Evolutionary conservation across 2,329 filamentous ascomycete species (phyloP), one percentile per base, ranked within the genome.

Genomic region (Microcyclospora tardicrescens): DNA sequence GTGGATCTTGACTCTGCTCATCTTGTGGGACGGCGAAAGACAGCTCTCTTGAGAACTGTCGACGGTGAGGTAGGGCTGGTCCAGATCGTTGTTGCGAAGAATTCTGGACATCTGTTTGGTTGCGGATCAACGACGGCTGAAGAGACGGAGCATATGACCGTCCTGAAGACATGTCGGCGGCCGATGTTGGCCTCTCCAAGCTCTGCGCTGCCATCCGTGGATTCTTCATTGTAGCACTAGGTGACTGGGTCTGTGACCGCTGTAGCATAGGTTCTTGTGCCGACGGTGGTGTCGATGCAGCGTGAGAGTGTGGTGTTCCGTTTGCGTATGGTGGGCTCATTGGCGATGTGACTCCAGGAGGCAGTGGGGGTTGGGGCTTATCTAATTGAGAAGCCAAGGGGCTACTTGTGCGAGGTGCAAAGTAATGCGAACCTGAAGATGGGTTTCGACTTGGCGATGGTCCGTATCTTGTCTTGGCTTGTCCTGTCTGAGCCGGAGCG

Each of bases 371-470:
- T 10, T 62, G 58, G 16, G 60, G 54, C 34, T 54, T 53, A 27
- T 61, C 58, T 36, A 35, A 41, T 10, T 65, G 70, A 14, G 10
- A 68, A 27, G 75, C 75, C 12, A 79, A 61, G 12, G 75, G 75
- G 54, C 75, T 79, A n/a, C 75, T 79, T 6, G 74, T 79, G 40
- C 75, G 66, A 13, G 75, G 75, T 32, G 75, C 71, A 54, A 77
- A 79, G 3, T 71, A 65, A 43, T 75, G 47, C 33, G 47, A 50
- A 12, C 50, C 56, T 61, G 54, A 33, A 52, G 55, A 10, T 52
- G 55, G 15, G 39, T 52, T 39, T 28, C 29, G n/a, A 16, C 35
- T 35, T 11, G 61, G 55, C n/a, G 62, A 57, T 28, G 62, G 57
- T 19, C 51, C 52, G 44, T 65, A 62, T 28, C 60, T 55, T 41